These are phyloP conservation scores for Trichoderma koningii DNA, from an alignment of 2,329 filamentous ascomycete species.

Conservation along the genomic window DNA sequence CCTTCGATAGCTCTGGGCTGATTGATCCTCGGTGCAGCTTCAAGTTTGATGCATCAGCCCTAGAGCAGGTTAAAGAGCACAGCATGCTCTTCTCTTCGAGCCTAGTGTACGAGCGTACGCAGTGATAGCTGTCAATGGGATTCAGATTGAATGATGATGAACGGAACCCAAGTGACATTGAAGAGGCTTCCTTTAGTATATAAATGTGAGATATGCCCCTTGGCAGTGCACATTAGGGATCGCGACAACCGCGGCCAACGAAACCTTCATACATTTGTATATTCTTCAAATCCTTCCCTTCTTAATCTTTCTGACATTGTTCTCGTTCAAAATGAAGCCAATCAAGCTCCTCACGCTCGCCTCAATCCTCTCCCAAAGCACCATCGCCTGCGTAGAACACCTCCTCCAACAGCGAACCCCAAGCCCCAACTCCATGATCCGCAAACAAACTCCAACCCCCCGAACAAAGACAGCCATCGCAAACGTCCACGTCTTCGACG, in stretches of 20 bases:
- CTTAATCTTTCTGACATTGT: background rate
- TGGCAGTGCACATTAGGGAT: background rate
- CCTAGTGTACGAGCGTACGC: constrained; percentile 18
- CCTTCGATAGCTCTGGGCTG: background rate
- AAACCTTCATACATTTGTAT: background rate
- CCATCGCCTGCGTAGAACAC: constrained; percentile 10
- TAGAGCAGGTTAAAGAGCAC: background rate
- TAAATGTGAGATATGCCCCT: background rate
- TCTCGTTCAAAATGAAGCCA: background rate
- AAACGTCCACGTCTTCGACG: constrained; percentile 14
- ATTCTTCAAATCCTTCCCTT: background rate
- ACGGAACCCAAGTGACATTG: too few relatives aligned
- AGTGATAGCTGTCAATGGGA: background rate
- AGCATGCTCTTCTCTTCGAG: background rate
- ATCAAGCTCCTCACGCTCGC: background rate
- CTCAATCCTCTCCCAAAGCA: background rate
- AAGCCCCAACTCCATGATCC: background rate
- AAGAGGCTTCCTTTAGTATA: background rate
- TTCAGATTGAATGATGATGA: background rate
- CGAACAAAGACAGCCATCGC: constrained; percentile 11
- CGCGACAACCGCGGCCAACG: background rate
- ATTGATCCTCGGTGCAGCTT: background rate
- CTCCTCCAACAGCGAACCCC: background rate
- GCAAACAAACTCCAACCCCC: background rate
- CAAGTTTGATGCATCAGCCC: background rate